Evolutionary conservation across 352 stramenopile species (phyloP).

Genomic region (Globisporangium canariense): DNA sequence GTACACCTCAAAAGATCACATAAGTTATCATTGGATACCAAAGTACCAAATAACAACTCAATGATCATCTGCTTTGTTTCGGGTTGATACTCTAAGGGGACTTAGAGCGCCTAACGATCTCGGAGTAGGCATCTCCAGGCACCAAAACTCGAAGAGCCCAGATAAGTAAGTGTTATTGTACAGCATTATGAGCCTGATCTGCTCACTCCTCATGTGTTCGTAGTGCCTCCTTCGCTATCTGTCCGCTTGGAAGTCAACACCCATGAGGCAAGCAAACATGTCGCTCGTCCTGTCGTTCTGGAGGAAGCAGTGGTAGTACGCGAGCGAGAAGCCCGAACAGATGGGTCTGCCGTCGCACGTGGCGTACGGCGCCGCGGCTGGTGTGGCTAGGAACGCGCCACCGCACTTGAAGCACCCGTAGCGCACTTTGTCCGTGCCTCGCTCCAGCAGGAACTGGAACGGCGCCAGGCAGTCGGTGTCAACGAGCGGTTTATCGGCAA

Average conservation of each 20-base stretch:
- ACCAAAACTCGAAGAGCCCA: too few species aligned
- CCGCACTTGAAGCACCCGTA: constrained; percentile 13
- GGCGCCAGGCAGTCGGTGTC: constrained; percentile 6
- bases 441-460: constrained; percentile 12
- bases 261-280: constrained; percentile 15
- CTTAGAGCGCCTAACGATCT: too few species aligned
- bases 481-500: not conserved
- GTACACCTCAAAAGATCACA: not conserved
- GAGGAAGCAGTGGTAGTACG: constrained; percentile 15
- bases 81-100: too few species aligned
- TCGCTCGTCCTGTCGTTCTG: constrained; percentile 9
- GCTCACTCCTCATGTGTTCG: not conserved
- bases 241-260: not conserved
- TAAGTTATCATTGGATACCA: too few species aligned
- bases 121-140: too few species aligned
- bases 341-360: constrained; percentile 7
- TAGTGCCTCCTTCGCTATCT: not conserved
- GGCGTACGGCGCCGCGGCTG: not conserved
- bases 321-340: constrained; percentile 7
- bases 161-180: not conserved
- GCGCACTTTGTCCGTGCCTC: constrained; percentile 8
- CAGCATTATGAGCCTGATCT: not conserved
- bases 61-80: too few species aligned
- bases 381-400: not conserved
- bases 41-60: too few species aligned